Evolutionary conservation across 2,329 filamentous ascomycete genomes (phyloP), one percentile per base, ranked within the genome.

Genomic region (Phoma sp.): DNA sequence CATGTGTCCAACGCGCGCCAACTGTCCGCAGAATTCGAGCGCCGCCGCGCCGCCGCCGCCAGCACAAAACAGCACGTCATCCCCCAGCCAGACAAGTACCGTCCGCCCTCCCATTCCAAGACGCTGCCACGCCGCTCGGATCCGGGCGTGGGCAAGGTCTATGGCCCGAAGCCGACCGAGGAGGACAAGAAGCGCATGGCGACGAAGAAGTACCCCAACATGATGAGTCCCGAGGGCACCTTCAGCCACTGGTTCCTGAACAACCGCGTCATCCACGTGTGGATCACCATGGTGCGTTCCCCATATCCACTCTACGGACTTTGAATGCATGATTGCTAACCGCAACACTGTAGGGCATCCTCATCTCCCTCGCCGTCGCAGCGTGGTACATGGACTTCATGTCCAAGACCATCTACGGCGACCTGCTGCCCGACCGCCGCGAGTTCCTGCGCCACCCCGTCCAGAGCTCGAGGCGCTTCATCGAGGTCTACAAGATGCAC

Each of bases 21-120:
- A 60, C 66, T 69, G 30, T 68, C 66, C 6, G 69, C 70, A 40
- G 67, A 72, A 38, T 69, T 72, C 45, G 51, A 54, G 45, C 61
- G 61, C 25, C 62, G 63, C 29, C 57, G 66, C 37, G 60, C 62
- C 45, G 61, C 66, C 45, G 62, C 68, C 33, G 61, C 65, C 38
- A 74, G 77, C 76, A 59, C 59, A 48, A 61, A 62, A 40, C 45
- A 85, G 29, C 83, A 87, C 29, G 66, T 71, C 21, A 72, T 99
- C 61, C 91, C 91, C 66, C 92, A 97, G 76, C 93, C 93, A 20
- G 84, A 90, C 68, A 90, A 88, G 73, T 98, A 96, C 82, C 91
- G 91, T 40, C 93, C 95, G 2, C 95, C 95, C 0, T 98, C 93
- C 0, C 95, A 98, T 74, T 28, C 39, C 21, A 88, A 90, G 11